A percentile compares a stretch with the other conserved stretches of the same genome.
phyloP scores from a whole-genome alignment of 352 stramenopile species.

The Pythium biforme region DNA sequence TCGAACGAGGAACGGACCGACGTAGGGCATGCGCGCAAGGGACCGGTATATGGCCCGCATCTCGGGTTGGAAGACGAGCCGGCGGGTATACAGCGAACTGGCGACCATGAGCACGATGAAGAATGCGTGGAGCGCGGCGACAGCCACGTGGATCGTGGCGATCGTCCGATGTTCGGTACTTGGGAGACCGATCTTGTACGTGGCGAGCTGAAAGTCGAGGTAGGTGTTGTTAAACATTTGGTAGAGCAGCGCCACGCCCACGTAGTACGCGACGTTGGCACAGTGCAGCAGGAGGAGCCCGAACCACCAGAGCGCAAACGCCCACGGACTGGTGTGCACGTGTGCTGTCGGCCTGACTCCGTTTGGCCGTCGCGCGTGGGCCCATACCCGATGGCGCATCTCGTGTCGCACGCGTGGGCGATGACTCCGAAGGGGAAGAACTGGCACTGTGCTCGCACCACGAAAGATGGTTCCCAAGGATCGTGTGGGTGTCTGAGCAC shows the following conservation, averaged over 20 bases:
- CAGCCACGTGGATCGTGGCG: slow-evolving; percentile 4
- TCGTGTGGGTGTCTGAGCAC: no score
- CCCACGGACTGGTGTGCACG: slow-evolving; percentile 2
- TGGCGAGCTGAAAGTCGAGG: slow-evolving; percentile 11
- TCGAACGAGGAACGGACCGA: background rate
- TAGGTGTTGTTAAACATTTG: slow-evolving; percentile 2
- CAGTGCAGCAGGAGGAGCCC: slow-evolving; percentile 6
- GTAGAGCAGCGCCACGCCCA: slow-evolving; percentile 15
- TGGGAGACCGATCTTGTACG: slow-evolving; percentile 4
- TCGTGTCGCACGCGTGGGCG: no score
- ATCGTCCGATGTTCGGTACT: background rate
- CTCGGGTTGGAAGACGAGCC: slow-evolving; percentile 11
- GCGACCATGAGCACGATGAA: slow-evolving; percentile 16
- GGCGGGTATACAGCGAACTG: slow-evolving; percentile 4
- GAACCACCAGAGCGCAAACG: slow-evolving; percentile 12
- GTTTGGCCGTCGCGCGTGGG: background rate
- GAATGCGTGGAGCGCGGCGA: slow-evolving; percentile 16
- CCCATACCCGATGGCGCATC: background rate
- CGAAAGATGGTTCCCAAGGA: no score
- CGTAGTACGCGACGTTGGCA: slow-evolving; percentile 13
- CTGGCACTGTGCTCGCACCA: no score
- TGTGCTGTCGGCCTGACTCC: background rate
- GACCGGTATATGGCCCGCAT: background rate
- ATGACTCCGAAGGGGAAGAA: no score
- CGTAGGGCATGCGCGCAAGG: background rate